Base-by-base conservation (phyloP, 2,329 filamentous ascomycete genomes). In the Xylaria multiplex region DNA sequence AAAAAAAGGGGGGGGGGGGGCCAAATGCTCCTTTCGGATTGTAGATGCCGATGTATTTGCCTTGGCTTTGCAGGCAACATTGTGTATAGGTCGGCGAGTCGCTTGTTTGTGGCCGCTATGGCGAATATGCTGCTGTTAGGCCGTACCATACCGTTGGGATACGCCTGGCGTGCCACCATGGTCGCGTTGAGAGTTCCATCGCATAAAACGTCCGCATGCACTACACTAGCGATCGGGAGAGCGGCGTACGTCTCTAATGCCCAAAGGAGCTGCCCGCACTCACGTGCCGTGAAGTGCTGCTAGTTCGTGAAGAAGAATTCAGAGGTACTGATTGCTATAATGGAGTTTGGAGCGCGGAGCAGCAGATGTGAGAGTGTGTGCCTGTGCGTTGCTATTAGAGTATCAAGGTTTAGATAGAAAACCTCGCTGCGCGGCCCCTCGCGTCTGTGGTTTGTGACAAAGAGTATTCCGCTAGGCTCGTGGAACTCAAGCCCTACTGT, bases 251-350 rank as follows among this genome's bases (percentile, higher is more conserved):
- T 80, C 67, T 82, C 81, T 0, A 78, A 24, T 9, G 40, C 1
- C 0, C 64, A 59, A 6, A 75, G 69, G 0, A 81, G 68, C 1
- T 75, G 5, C 1, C 59, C 69, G 2, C 62, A 67, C 4, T 75
- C 57, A 2, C 64, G 66, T 5, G 70, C 69, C 0, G 74, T 69
- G 60, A 81, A 77, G 64, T 74, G 59, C 62, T 81, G 79, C 60
- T 80, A 76, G 53, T 81, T 82, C 1, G 79, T 81, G 16, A 82
- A 75, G 56, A 78, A 79, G 14, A 82, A 69, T 59, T 81, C 79
- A 1, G 75, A 69, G 16, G 50, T 64, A 57, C 72, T 76, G 37
- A 79, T 64, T 0, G 78, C 62, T 2, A 73, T 70, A 5, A 82
- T 77, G 16, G 79, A 72, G 64, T 82, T 82, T 4, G 81, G 80